phyloP scores from a whole-genome alignment of 805 yeast species.

The Zygotorulaspora chibaensis region DNA sequence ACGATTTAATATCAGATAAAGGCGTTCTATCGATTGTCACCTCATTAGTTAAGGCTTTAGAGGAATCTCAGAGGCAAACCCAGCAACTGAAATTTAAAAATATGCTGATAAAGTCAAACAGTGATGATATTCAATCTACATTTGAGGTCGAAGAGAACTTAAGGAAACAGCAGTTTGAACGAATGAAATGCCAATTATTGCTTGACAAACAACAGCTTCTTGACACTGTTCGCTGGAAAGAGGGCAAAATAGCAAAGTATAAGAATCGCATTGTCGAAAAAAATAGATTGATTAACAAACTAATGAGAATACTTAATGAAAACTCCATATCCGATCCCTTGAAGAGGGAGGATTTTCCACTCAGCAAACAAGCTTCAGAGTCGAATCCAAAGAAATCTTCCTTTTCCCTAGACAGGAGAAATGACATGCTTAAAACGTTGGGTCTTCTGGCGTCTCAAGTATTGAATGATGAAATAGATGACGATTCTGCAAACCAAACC shows the following conservation, averaged over 20 bases:
- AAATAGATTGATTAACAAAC: conserved; percentile 42
- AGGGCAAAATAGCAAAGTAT: conserved; percentile 43
- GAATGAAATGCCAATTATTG: conserved; percentile 33
- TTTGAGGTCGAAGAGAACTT: conserved; percentile 29
- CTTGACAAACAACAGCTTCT: conserved; percentile 36
- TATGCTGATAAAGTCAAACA: conserved; percentile 37
- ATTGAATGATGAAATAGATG: conserved; percentile 36
- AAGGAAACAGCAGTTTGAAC: conserved; percentile 37
- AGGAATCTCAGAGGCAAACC: conserved; percentile 28
- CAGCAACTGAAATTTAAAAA: conserved; percentile 37
- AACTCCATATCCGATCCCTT: conserved; percentile 11
- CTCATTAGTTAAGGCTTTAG: conserved; percentile 21
- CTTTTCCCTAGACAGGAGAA: conserved; percentile 10
- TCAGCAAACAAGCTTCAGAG: conserved; percentile 3
- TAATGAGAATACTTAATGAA: conserved; percentile 36
- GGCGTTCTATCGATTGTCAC: conserved; percentile 14
- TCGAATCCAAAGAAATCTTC: conserved; percentile 6
- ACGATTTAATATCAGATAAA: conserved; percentile 4
- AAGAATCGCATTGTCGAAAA: conserved; percentile 41
- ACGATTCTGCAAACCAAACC: conserved; percentile 16
- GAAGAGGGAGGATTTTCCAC: conserved; percentile 3
- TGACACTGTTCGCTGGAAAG: conserved; percentile 39
- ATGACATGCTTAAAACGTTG: conserved; percentile 44
- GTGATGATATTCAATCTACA: conserved; percentile 23
- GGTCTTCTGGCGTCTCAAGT: conserved; percentile 55